Conservation (phyloP, 2,329 filamentous ascomycete species). For the Sporothrix protearum region DNA sequence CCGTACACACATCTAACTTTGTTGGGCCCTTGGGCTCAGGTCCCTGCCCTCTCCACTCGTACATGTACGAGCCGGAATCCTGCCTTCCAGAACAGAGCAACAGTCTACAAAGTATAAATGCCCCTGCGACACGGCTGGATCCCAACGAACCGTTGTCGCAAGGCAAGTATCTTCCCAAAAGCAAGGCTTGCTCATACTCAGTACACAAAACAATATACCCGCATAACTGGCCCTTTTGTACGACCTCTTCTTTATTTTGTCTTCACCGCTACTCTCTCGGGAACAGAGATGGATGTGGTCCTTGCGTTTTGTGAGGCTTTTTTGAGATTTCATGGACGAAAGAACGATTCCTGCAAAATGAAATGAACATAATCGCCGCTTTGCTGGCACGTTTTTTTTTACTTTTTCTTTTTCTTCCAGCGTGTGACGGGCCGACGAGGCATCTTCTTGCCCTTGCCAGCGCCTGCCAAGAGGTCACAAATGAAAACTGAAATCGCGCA, state of each 20-base stretch:
- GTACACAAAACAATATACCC: neutral
- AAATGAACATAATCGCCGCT: neutral
- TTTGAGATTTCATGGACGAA: neutral
- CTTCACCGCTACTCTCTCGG: conserved; percentile 5
- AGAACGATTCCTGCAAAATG: neutral
- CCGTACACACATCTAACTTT: neutral
- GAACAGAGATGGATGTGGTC: neutral
- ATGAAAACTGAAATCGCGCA: neutral
- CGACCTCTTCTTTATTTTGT: neutral
- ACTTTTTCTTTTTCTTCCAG: neutral
- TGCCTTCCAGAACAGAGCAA: conserved; percentile 10
- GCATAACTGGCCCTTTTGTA: neutral
- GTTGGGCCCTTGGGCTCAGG: neutral
- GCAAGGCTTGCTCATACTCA: neutral
- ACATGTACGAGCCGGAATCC: neutral
- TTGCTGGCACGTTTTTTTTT: neutral
- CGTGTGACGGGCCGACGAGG: too few relatives aligned
- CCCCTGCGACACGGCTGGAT: neutral
- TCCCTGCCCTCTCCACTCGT: neutral
- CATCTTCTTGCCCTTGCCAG: neutral
- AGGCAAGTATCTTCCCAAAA: neutral
- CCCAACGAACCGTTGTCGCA: neutral
- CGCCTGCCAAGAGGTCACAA: neutral
- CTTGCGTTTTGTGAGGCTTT: neutral
- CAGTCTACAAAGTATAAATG: neutral